phyloP scores from a whole-genome alignment of 495 filamentous ascomycete species.

The Xylaria curta region DNA sequence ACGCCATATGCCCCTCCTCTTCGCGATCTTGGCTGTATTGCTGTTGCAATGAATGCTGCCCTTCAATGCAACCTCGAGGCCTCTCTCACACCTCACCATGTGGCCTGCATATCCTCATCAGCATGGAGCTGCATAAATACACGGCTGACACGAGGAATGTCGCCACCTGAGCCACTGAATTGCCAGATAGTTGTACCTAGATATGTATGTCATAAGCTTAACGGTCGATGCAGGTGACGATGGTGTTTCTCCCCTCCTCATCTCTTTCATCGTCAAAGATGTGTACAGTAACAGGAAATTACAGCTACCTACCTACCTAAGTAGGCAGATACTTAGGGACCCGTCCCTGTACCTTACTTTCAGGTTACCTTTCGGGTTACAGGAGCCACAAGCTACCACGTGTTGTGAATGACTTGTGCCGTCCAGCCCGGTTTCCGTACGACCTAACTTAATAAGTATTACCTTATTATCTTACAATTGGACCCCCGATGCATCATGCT shows the following conservation, averaged over 20 bases:
- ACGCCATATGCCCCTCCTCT: conserved; percentile 29
- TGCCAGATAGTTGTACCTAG: background rate
- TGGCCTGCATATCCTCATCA: conserved; percentile 25
- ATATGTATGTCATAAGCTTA: background rate
- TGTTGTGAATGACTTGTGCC: conserved; percentile 23
- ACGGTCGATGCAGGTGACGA: conserved; percentile 10
- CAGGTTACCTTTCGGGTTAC: conserved; percentile 7
- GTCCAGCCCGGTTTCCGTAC: conserved; percentile 9
- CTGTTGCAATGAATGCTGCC: conserved; percentile 22
- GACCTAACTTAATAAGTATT: background rate
- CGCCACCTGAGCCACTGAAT: conserved; percentile 17
- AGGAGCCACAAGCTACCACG: conserved; percentile 19
- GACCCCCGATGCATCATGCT: background rate
- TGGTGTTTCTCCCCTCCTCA: background rate
- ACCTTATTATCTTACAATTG: background rate
- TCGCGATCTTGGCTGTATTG: conserved; percentile 25
- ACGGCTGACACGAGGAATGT: conserved; percentile 28
- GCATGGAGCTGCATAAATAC: conserved; percentile 25
- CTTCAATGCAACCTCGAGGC: conserved; percentile 25
- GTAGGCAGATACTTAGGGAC: background rate
- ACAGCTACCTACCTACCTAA: background rate
- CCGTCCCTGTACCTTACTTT: background rate
- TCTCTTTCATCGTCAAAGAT: background rate
- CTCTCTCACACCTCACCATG: conserved; percentile 29
- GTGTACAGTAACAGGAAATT: background rate